phyloP scores from a whole-genome alignment of 805 yeast species.

The Candida methanosorbosa region DNA sequence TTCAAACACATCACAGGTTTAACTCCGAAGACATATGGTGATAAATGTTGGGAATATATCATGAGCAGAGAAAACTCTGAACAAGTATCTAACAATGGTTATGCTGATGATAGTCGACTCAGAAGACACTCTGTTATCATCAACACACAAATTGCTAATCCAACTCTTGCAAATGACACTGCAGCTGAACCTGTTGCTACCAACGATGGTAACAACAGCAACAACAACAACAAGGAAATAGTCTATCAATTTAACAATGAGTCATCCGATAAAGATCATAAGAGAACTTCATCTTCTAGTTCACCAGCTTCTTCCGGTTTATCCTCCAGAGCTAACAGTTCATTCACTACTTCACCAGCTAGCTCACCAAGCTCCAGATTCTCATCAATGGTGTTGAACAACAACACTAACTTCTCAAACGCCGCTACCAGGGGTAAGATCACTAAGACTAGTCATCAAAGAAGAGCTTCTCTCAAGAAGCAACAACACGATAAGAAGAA shows the following conservation, averaged over 20 bases:
- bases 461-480: neutral
- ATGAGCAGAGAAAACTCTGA: no score
- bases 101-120: constrained; percentile 5
- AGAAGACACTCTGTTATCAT: constrained; percentile 18
- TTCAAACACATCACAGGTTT: constrained; percentile 80
- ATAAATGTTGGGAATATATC: constrained; percentile 62
- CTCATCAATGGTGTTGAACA: no score
- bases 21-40: constrained; percentile 86
- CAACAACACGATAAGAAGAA: neutral
- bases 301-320: no score
- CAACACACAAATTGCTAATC: constrained; percentile 24
- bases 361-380: no score
- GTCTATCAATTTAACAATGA: neutral
- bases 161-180: constrained; percentile 16
- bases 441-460: neutral
- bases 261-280: no score
- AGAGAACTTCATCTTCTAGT: no score
- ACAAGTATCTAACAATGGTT: constrained; percentile 7
- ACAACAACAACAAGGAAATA: neutral
- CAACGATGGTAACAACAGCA: no score
- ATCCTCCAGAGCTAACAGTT: no score
- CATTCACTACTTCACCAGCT: no score
- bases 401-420: no score
- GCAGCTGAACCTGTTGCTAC: neutral
- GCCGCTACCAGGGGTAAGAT: no score